phyloP scores from a whole-genome alignment of 257 asterid species.

The Fraxinus pennsylvanica region DNA sequence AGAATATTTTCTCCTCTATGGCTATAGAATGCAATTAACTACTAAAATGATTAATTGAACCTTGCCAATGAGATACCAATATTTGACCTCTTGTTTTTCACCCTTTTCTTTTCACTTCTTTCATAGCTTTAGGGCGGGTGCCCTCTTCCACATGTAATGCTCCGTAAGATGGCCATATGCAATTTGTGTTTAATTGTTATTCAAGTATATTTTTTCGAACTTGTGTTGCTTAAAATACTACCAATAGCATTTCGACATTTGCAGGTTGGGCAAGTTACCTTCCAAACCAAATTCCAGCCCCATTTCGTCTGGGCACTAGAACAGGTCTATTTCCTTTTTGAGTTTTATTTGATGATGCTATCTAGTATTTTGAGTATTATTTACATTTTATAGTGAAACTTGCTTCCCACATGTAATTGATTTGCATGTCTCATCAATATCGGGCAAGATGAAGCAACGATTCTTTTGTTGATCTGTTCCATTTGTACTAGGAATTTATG shows the following conservation, averaged over 20 bases:
- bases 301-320: constrained; percentile 90
- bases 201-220: background rate
- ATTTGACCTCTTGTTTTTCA: background rate
- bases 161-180: background rate
- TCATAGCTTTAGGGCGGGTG: background rate
- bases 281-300: constrained; percentile 69
- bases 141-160: background rate
- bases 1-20: background rate
- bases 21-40: background rate
- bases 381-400: background rate
- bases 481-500: background rate
- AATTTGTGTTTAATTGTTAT: background rate
- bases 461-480: background rate
- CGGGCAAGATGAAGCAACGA: background rate
- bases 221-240: background rate
- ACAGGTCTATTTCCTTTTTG: constrained; percentile 50
- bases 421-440: background rate
- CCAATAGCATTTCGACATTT: constrained; percentile 23
- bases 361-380: background rate
- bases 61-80: background rate
- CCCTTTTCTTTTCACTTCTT: background rate
- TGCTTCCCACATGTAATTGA: background rate
- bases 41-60: background rate
- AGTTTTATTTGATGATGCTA: background rate
- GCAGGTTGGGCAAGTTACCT: constrained; percentile 89